Evolutionary conservation across 1,284 basidiomycete genomes (phyloP).

Genomic region (Sanguinoderma infundibulare): DNA sequence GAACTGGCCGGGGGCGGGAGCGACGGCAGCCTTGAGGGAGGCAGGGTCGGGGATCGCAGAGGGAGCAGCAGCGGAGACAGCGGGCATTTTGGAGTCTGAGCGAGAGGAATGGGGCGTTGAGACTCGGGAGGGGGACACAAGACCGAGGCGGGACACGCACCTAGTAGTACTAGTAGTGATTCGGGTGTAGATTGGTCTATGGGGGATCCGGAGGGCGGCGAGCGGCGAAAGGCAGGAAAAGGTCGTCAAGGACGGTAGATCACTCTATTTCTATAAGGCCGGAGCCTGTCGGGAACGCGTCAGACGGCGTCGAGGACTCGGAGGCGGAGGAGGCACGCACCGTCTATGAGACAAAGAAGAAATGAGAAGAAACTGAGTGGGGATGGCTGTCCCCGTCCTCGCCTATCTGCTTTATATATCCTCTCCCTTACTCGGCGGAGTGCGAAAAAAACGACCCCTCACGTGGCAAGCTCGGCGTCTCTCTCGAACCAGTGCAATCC

Average conservation of each 20-base stretch:
- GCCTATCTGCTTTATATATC: slow-evolving; percentile 33
- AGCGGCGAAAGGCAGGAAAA: slow-evolving; percentile 35
- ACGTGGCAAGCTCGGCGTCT: slow-evolving; percentile 29
- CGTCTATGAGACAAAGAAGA: slow-evolving; percentile 51
- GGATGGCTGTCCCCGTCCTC: slow-evolving; percentile 27
- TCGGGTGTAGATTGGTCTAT: slow-evolving; percentile 33
- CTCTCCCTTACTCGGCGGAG: slow-evolving; percentile 26
- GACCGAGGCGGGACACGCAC: slow-evolving; percentile 27
- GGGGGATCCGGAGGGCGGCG: slow-evolving; percentile 13
- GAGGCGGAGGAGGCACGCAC: slow-evolving; percentile 29
- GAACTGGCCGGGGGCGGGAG: slow-evolving; percentile 57
- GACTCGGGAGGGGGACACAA: slow-evolving; percentile 12
- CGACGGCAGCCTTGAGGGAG: slow-evolving; percentile 66
- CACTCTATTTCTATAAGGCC: slow-evolving; percentile 43
- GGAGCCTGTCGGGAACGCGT: slow-evolving; percentile 28
- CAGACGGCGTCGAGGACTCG: slow-evolving; percentile 9
- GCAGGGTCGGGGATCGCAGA: slow-evolving; percentile 56
- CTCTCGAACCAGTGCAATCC: slow-evolving; percentile 19
- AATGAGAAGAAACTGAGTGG: slow-evolving; percentile 37
- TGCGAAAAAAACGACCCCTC: slow-evolving; percentile 34
- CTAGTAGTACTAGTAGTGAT: slow-evolving; percentile 30
- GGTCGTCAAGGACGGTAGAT: slow-evolving; percentile 43
- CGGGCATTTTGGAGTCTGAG: slow-evolving; percentile 71
- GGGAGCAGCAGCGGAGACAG: slow-evolving; percentile 56
- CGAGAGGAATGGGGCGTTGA: slow-evolving; percentile 27